Conservation (phyloP, 2,329 filamentous ascomycete genomes). For the Sclerotinia sclerotiorum region DNA sequence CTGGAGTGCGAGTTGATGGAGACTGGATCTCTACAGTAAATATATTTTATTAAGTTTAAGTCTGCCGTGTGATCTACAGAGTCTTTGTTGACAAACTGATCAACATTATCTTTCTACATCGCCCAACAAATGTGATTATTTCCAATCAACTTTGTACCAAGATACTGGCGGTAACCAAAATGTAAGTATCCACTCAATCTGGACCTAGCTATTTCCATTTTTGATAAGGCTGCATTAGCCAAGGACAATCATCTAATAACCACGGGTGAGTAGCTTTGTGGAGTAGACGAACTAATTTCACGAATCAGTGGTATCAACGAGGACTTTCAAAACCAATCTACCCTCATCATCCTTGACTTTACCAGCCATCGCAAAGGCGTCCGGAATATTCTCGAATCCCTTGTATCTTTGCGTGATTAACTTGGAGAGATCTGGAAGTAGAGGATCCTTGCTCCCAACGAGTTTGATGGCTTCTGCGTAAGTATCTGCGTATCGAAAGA, state of each 20-base stretch:
- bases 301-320: conserved; percentile 34
- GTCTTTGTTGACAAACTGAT: neutral
- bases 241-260: neutral
- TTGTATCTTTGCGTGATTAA: conserved; percentile 83
- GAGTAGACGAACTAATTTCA: neutral
- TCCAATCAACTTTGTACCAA: neutral
- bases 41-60: neutral
- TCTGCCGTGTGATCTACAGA: neutral
- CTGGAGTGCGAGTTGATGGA: too few species aligned
- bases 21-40: neutral
- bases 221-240: neutral
- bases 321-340: conserved; percentile 40
- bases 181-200: neutral
- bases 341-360: conserved; percentile 49
- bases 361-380: conserved; percentile 85
- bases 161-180: neutral
- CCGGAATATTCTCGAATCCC: conserved; percentile 75
- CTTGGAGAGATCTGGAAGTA: conserved; percentile 70
- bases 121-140: neutral
- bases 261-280: neutral
- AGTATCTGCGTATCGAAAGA: conserved; percentile 76
- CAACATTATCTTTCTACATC: neutral
- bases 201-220: neutral
- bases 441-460: conserved; percentile 66
- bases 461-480: conserved; percentile 91